Conservation (phyloP, 345 rosid species). For the Boechera stricta region DNA sequence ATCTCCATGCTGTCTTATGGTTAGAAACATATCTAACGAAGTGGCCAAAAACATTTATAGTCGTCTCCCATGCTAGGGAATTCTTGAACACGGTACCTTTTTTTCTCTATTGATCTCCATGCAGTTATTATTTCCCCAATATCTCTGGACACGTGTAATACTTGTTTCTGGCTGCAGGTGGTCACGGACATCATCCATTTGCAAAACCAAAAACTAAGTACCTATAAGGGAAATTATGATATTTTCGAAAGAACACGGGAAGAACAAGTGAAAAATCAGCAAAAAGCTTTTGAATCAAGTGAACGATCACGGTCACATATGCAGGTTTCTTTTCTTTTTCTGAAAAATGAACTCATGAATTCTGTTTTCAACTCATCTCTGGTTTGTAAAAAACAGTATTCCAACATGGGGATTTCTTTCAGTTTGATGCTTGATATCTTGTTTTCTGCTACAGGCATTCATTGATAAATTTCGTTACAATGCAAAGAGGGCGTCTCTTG, state of each 20-base stretch:
- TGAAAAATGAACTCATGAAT: constrained; percentile 15
- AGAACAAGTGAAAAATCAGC: constrained; percentile 89
- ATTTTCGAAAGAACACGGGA: constrained; percentile 83
- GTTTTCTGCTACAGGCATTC: constrained; percentile 67
- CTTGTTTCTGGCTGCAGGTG: constrained; percentile 62
- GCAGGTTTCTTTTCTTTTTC: constrained; percentile 64
- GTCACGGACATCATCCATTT: constrained; percentile 95
- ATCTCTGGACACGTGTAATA: constrained; percentile 20
- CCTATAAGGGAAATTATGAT: constrained; percentile 92
- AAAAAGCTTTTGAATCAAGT: constrained; percentile 89
- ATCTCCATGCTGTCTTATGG: constrained; percentile 99
- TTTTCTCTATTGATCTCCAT: constrained; percentile 21
- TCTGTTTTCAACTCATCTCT: constrained; percentile 19
- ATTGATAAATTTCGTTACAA: constrained; percentile 98
- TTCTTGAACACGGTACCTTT: constrained; percentile 83
- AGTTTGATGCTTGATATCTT: constrained; percentile 30
- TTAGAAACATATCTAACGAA: constrained; percentile 89
- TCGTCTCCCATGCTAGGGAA: constrained; percentile 98
- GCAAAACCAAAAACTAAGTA: constrained; percentile 75
- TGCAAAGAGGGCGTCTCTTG: constrained; percentile 99
- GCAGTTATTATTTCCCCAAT: constrained; percentile 27
- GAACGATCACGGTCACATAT: constrained; percentile 85
- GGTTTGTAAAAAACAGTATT: constrained; percentile 27
- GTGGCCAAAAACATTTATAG: constrained; percentile 98
- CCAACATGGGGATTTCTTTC: constrained; percentile 8